Conservation (phyloP, 1,139 yeast species). For the Zygoascus meyerae region DNA sequence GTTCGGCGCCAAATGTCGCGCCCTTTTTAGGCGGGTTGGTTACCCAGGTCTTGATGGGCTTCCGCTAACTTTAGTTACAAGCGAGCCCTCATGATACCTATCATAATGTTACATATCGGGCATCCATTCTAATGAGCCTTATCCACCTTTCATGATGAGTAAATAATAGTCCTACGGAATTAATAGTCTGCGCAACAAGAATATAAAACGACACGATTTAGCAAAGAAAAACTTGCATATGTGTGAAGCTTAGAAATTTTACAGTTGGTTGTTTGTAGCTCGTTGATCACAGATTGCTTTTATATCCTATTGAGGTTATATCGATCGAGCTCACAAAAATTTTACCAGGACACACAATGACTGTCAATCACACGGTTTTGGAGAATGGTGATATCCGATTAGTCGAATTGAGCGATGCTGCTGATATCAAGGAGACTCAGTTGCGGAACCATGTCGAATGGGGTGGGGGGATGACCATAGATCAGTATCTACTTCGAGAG, state of each 20-base stretch:
- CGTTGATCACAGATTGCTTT: no score
- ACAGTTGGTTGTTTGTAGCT: no score
- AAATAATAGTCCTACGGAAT: slow-evolving; percentile 12
- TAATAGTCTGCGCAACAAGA: slow-evolving; percentile 5
- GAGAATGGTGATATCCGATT: slow-evolving; percentile 10
- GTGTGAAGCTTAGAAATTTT: no score
- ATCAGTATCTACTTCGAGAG: slow-evolving; percentile 30
- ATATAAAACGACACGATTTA: background rate
- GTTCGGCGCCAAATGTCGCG: no score
- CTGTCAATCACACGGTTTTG: background rate
- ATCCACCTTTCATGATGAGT: background rate
- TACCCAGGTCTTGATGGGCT: no score
- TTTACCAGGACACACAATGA: background rate
- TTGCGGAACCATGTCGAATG: slow-evolving; percentile 47
- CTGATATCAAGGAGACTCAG: slow-evolving; percentile 45
- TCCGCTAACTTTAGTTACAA: no score
- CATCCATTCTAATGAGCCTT: background rate
- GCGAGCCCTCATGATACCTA: no score
- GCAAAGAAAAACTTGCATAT: no score
- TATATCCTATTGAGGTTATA: background rate
- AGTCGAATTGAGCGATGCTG: slow-evolving; percentile 34
- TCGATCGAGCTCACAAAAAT: background rate
- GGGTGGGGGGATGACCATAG: slow-evolving; percentile 34
- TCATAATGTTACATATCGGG: no score
- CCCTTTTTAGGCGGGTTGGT: no score